These are phyloP conservation scores for Diaporthe sp. DNA, from an alignment of 2,329 filamentous ascomycete species.

Conservation along the genomic window DNA sequence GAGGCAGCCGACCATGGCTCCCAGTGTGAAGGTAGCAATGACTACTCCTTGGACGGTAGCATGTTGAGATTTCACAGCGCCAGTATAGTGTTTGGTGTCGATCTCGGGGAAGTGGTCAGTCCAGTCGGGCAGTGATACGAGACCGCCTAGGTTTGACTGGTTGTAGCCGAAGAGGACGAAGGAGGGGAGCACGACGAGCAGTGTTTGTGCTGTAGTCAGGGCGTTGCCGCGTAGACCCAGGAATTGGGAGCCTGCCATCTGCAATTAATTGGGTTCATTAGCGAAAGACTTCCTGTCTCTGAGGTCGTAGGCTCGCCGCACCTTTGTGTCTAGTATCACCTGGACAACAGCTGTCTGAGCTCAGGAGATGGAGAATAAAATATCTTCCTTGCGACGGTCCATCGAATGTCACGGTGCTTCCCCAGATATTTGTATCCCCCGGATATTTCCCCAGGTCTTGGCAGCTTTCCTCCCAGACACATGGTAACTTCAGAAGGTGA, in stretches of 20 bases:
- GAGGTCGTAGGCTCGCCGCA: not conserved
- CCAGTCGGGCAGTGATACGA: conserved; percentile 52
- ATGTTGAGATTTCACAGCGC: conserved; percentile 48
- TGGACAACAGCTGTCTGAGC: not conserved
- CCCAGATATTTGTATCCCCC: conserved; percentile 23
- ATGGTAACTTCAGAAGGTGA: not conserved
- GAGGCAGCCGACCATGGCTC: conserved; percentile 53
- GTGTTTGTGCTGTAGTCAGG: conserved; percentile 54
- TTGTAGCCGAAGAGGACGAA: conserved; percentile 60
- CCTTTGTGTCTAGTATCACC: not conserved
- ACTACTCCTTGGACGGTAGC: conserved; percentile 55
- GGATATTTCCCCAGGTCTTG: conserved; percentile 10
- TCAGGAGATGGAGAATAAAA: no score
- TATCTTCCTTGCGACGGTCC: not conserved
- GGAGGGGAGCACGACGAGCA: conserved; percentile 58
- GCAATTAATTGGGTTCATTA: not conserved
- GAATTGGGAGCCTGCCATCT: not conserved
- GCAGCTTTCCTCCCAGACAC: not conserved
- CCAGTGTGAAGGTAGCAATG: conserved; percentile 54
- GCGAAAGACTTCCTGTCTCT: not conserved
- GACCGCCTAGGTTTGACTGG: conserved; percentile 55
- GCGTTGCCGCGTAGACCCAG: conserved; percentile 38
- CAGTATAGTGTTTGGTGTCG: conserved; percentile 53
- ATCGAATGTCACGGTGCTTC: not conserved
- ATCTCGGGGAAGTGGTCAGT: conserved; percentile 55